Percentiles rank a stretch among this genome's conserved stretches.
These are phyloP conservation scores for Alternaria atra DNA, from an alignment of 2,329 filamentous ascomycete genomes.

Conservation along the genomic window DNA sequence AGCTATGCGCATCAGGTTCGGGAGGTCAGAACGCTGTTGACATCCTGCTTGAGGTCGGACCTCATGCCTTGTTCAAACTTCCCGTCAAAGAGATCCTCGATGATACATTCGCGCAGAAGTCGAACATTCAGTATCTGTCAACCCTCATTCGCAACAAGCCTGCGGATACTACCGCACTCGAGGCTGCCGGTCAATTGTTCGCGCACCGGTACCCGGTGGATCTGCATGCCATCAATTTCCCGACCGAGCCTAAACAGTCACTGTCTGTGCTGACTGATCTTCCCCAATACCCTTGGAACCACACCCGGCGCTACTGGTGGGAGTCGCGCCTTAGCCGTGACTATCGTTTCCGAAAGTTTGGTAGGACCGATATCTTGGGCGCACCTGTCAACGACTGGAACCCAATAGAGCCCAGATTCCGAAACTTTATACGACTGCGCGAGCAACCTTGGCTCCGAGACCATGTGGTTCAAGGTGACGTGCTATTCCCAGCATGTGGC, in stretches of 20 bases:
- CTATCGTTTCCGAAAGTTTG: constrained; percentile 25
- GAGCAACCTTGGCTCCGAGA: constrained; percentile 34
- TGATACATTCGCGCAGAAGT: constrained; percentile 1
- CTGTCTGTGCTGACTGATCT: constrained; percentile 28
- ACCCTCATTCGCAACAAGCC: constrained; percentile 17
- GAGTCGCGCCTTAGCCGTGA: constrained; percentile 30
- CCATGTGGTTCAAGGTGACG: constrained; percentile 29
- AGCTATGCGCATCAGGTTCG: constrained; percentile 2
- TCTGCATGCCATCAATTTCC: constrained; percentile 15
- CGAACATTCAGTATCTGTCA: constrained; percentile 14
- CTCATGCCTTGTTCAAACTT: constrained; percentile 18
- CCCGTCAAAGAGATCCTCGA: constrained; percentile 17
- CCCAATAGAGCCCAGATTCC: constrained; percentile 28
- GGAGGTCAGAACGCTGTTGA: neutral
- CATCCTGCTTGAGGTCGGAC: constrained; percentile 26
- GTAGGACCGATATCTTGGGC: constrained; percentile 29
- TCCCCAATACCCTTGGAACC: constrained; percentile 48
- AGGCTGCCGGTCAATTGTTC: constrained; percentile 15
- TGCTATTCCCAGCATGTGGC: constrained; percentile 29
- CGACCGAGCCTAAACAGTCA: constrained; percentile 12
- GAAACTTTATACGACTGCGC: constrained; percentile 31
- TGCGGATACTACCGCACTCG: constrained; percentile 12
- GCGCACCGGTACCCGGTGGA: constrained; percentile 3
- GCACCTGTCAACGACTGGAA: constrained; percentile 20
- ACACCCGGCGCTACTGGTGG: constrained; percentile 39